Percentiles rank a stretch among this genome's conserved stretches.
These are phyloP conservation scores for Przewalskia tangutica DNA, from an alignment of 257 asterid species.

Conservation along the genomic window DNA sequence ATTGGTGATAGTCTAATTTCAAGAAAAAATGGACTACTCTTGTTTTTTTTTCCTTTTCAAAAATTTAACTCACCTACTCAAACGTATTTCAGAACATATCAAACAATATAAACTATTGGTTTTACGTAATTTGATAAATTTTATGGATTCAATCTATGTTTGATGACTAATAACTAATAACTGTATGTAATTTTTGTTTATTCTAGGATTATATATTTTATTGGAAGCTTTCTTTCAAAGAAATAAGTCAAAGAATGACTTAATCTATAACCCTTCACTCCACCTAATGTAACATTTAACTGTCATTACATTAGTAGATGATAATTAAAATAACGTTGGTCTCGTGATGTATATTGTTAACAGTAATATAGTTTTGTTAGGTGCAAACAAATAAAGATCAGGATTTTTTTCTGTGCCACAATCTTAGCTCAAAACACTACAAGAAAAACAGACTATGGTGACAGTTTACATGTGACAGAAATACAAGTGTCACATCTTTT, in stretches of 20 bases:
- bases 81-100: too few species aligned
- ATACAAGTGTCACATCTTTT: too few species aligned
- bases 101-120: too few species aligned
- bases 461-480: too few species aligned
- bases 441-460: too few species aligned
- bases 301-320: not conserved
- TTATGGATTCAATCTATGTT: too few species aligned
- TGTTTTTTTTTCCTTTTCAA: not conserved
- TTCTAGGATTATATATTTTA: too few species aligned
- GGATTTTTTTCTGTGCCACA: not conserved
- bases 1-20: not conserved
- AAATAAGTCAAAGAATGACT: not conserved
- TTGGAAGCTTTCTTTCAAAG: not conserved
- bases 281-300: too few species aligned
- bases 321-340: not conserved
- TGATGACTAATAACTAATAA: too few species aligned
- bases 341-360: not conserved
- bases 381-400: not conserved
- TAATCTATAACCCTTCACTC: not conserved
- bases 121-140: too few species aligned
- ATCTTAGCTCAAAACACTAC: not conserved
- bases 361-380: not conserved
- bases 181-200: too few species aligned
- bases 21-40: not conserved
- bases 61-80: not conserved